Base-by-base conservation (phyloP, 2,329 filamentous ascomycete species). In the Pseudogymnoascus sp. region DNA sequence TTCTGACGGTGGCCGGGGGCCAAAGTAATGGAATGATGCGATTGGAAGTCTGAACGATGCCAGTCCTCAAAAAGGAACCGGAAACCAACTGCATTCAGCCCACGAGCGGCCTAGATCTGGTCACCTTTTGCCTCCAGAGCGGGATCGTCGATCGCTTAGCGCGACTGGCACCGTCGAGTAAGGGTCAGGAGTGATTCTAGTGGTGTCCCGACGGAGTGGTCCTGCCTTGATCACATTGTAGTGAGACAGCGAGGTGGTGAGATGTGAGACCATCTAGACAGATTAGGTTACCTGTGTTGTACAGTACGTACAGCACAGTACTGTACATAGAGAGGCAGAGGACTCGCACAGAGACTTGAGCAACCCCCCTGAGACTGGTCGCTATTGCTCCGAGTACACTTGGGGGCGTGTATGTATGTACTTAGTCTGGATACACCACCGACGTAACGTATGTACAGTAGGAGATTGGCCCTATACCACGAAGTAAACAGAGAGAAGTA, bases 111-210 rank as follows among this genome's bases (percentile, higher is more conserved):
- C 49, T 55, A 33, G 49, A 55, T 55, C 49, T 55, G 49, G 49
- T 55, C 49, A 55, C n/a, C 21, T 55, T 55, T 55, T 19, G 10
- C 3, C 49, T 55, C n/a, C 5, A 55, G 49, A 26, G 31, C n/a
- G 49, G 29, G 49, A 55, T 55, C 29, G 49, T 45, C 33, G 49
- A 55, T 55, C 29, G 49, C 29, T 33, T 55, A 33, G 49, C 49
- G 49, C 49, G 29, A 55, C 2, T 55, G 29, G 29, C 49, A 55
- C n/a, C 49, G 5, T 55, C 19, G 16, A 55, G 49, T 33, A 55
- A 29, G 49, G 49, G 49, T 33, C 49, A 21, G 19, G 29, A 55
- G 16, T 19, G 49, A 55, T 33, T 55, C 49, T 55, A 55, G 49
- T 55, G 49, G 49, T 33, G 26, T 55, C n/a, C 49, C 49, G 11